These are phyloP conservation scores for Talaromyces funiculosus DNA, from an alignment of 2,329 filamentous ascomycete genomes.

Conservation along the genomic window DNA sequence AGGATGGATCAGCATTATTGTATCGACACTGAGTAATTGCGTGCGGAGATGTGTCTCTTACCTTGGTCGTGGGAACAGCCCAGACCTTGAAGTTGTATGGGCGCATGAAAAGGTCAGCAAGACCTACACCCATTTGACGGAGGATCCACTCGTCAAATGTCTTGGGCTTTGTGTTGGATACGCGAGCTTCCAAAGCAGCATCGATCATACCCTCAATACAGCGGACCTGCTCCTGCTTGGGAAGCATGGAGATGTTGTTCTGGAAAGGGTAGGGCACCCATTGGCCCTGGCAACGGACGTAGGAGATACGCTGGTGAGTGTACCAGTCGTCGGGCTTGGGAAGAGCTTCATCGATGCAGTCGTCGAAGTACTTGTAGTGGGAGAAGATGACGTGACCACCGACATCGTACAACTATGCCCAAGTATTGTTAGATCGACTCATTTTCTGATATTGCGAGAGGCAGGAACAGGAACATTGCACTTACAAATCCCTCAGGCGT, in stretches of 20 bases:
- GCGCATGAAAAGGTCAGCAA: slow-evolving; percentile 96
- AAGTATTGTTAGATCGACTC: neutral
- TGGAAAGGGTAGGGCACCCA: slow-evolving; percentile 99
- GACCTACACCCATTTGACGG: slow-evolving; percentile 79
- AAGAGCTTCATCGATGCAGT: slow-evolving; percentile 94
- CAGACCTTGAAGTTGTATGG: slow-evolving; percentile 99
- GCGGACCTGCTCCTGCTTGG: slow-evolving; percentile 92
- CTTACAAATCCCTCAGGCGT: slow-evolving; percentile 96
- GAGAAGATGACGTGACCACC: slow-evolving; percentile 98
- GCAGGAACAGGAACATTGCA: slow-evolving; percentile 36
- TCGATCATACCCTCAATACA: slow-evolving; percentile 96
- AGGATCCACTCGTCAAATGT: slow-evolving; percentile 99
- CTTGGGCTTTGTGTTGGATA: slow-evolving; percentile 85
- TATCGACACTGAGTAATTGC: too few relatives aligned
- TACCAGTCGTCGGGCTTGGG: slow-evolving; percentile 95
- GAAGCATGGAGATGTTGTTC: slow-evolving; percentile 98
- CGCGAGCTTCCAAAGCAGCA: slow-evolving; percentile 78
- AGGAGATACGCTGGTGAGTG: slow-evolving; percentile 96
- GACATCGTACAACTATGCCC: slow-evolving; percentile 84
- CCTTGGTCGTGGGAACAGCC: slow-evolving; percentile 96
- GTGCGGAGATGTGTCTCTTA: slow-evolving; percentile 39
- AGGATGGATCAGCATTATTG: neutral
- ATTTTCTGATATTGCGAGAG: neutral
- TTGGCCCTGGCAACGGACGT: slow-evolving; percentile 90
- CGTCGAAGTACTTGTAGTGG: slow-evolving; percentile 99